Percentiles rank a stretch among this genome's conserved stretches.
These are phyloP conservation scores for Cordyceps cicadae DNA, from an alignment of 2,329 filamentous ascomycete genomes.

Conservation along the genomic window DNA sequence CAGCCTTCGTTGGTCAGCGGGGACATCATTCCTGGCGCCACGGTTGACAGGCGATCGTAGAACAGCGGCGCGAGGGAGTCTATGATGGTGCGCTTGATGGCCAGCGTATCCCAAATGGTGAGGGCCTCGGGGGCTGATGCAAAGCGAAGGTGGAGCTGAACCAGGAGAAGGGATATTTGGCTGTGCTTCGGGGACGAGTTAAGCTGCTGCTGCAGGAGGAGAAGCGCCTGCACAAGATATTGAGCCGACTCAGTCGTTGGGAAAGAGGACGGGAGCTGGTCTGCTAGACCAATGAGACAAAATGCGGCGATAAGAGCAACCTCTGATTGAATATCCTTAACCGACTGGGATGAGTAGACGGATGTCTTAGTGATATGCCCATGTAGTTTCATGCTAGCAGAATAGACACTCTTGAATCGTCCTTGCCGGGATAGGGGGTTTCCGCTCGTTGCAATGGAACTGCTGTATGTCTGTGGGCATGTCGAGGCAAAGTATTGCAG, in stretches of 20 bases:
- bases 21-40: conserved; percentile 36
- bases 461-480: conserved; percentile 18
- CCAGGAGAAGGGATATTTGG: conserved; percentile 39
- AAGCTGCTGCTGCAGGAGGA: conserved; percentile 43
- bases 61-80: conserved; percentile 47
- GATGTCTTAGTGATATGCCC: not conserved
- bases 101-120: conserved; percentile 41
- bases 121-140: conserved; percentile 41
- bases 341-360: not conserved
- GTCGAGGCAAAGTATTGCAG: conserved; percentile 38
- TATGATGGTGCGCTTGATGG: conserved; percentile 50
- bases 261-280: not conserved
- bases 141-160: conserved; percentile 43
- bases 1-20: conserved; percentile 24
- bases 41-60: conserved; percentile 45
- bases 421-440: not conserved
- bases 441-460: not conserved
- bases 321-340: conserved; percentile 22
- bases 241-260: conserved; percentile 17
- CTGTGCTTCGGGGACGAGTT: conserved; percentile 36
- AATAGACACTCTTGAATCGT: not conserved
- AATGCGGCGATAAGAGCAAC: conserved; percentile 27
- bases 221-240: conserved; percentile 38
- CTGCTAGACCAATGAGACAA: conserved; percentile 25
- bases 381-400: conserved; percentile 17